Base-by-base conservation (phyloP, 495 filamentous ascomycete genomes). In the Geoglossum glabrum region DNA sequence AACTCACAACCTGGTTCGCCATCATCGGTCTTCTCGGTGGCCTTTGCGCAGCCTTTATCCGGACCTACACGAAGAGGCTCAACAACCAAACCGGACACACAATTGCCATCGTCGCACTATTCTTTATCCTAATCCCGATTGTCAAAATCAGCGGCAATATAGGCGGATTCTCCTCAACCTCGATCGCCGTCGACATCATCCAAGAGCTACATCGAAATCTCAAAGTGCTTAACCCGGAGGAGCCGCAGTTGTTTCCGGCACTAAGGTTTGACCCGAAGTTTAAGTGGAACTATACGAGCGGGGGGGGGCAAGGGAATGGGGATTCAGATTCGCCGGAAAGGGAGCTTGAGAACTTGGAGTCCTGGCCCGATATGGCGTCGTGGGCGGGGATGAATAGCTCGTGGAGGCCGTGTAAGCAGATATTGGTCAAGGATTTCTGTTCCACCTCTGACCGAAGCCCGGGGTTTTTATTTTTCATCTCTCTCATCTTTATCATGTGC, bases 81-180 rank as follows among this genome's bases (percentile, higher is more conserved):
- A 54, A 62, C 30, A 62, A 43, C 27, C 60, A 64, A 19, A 64
- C 62, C 3, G 43, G 61, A 15, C 62, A 64, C 45, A 64, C 62
- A 25, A 62, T 64, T 33, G 62, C 62, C n/a, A 60, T 50, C 8
- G 62, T 64, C 58, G 34, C 31, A 3, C 50, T 64, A 28, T 45
- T 64, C 1, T 56, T 64, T n/a, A 49, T 62, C 4, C 36, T 60
- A 27, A 54, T 64, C 11, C 62, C 62, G 27, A 59, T 62, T 10
- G 61, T 64, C 23, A 60, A 60, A 46, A 50, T 64, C 21, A 64
- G 62, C 43, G 58, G 60, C 1, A 59, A 55, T 30, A 36, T 64
- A 27, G 62, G 62, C 21, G 26, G 57, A 11, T 64, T 64, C 30
- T 62, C 62, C 19, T 60, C 61, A 1, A 57, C 60, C 5, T 57